Conservation (phyloP, 2,329 filamentous ascomycete species). For the Sordariomycetes sp. region DNA sequence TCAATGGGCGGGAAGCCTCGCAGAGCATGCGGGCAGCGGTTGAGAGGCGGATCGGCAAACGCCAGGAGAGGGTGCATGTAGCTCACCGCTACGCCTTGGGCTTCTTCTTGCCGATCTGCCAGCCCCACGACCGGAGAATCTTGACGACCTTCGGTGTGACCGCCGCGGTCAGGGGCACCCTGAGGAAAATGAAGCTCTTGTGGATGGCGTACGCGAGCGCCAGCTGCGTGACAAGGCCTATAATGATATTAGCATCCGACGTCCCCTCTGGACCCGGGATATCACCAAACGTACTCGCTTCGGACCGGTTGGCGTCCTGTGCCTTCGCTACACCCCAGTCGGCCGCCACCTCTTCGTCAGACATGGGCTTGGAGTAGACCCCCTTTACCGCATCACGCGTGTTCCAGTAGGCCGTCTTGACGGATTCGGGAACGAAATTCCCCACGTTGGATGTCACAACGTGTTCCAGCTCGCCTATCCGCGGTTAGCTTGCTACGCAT, state of each 20-base stretch:
- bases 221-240: conserved; percentile 67
- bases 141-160: conserved; percentile 93
- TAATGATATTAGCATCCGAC: background rate
- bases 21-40: background rate
- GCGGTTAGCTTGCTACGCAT: background rate
- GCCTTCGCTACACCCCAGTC: conserved; percentile 2
- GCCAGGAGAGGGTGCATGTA: background rate
- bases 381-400: conserved; percentile 36
- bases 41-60: background rate
- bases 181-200: conserved; percentile 93
- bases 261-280: background rate
- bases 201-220: conserved; percentile 93
- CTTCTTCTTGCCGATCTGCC: conserved; percentile 75
- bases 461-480: conserved; percentile 51
- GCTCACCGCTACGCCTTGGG: conserved; percentile 11
- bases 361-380: conserved; percentile 19
- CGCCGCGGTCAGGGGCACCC: conserved; percentile 86
- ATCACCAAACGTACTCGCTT: background rate
- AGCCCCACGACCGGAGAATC: conserved; percentile 77
- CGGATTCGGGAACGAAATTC: conserved; percentile 45
- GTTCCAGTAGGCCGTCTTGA: conserved; percentile 23
- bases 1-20: background rate
- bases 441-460: conserved; percentile 51
- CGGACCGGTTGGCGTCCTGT: background rate
- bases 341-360: background rate